Evolutionary conservation across 768 basidiomycete genomes (phyloP).

Genomic region (Tephrocybe sp.): DNA sequence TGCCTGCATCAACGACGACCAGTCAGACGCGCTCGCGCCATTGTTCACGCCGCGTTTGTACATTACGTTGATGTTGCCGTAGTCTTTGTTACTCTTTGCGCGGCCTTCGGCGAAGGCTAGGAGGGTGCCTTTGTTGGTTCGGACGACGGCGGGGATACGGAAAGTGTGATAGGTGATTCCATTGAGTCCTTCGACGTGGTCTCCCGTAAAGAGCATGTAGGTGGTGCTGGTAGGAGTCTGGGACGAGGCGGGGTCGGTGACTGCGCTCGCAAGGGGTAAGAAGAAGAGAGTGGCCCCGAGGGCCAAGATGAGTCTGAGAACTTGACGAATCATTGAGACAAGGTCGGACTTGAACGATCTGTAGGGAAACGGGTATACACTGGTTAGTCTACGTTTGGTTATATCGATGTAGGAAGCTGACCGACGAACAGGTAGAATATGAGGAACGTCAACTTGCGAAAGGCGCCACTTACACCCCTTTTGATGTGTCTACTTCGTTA

Average conservation of each 20-base stretch:
- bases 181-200: background rate
- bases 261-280: background rate
- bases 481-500: no score
- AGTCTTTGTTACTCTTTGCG: constrained; percentile 1
- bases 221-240: background rate
- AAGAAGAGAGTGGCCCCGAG: background rate
- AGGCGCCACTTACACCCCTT: no score
- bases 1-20: background rate
- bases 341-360: no score
- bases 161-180: constrained; percentile 1
- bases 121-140: background rate
- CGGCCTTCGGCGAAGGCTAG: background rate
- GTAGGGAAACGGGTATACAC: no score
- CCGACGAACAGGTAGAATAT: no score
- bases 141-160: background rate
- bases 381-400: no score
- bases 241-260: background rate
- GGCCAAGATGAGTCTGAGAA: background rate
- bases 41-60: background rate
- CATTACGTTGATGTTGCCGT: constrained; percentile 2
- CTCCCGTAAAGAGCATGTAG: background rate
- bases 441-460: no score
- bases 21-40: background rate
- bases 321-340: no score
- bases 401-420: no score